Evolutionary conservation across 2,329 filamentous ascomycete species (phyloP).

Genomic region (Claviceps purpurea): DNA sequence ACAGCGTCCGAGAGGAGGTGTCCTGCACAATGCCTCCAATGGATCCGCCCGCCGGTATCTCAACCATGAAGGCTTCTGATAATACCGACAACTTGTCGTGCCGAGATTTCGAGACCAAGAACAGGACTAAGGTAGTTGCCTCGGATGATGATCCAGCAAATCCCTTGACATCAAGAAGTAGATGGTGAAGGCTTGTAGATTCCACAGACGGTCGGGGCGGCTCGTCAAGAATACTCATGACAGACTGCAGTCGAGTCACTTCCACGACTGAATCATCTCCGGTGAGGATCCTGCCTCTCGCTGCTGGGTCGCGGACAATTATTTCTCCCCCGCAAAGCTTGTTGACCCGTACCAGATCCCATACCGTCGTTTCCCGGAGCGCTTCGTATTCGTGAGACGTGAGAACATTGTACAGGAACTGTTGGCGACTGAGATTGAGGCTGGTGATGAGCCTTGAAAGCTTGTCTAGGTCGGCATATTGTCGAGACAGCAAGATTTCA

Average conservation of each 20-base stretch:
- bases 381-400: slow-evolving; percentile 71
- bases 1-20: slow-evolving; percentile 67
- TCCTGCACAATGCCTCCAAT: slow-evolving; percentile 52
- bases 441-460: slow-evolving; percentile 68
- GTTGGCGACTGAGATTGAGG: slow-evolving; percentile 74
- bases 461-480: slow-evolving; percentile 69
- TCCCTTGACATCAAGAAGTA: slow-evolving; percentile 72
- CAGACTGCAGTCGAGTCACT: slow-evolving; percentile 78
- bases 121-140: slow-evolving; percentile 61
- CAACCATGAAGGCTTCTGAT: slow-evolving; percentile 72
- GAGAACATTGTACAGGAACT: slow-evolving; percentile 87
- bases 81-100: slow-evolving; percentile 51
- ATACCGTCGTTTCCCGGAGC: slow-evolving; percentile 80
- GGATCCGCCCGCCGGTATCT: slow-evolving; percentile 61
- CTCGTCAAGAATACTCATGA: slow-evolving; percentile 87
- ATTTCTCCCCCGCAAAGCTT: slow-evolving; percentile 89
- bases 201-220: slow-evolving; percentile 57
- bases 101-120: slow-evolving; percentile 59
- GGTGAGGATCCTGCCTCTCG: slow-evolving; percentile 74
- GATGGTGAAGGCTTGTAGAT: slow-evolving; percentile 61
- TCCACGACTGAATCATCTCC: slow-evolving; percentile 89
- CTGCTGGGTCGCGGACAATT: slow-evolving; percentile 79
- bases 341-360: slow-evolving; percentile 89
- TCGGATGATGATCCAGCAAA: slow-evolving; percentile 67
- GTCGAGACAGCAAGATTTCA: slow-evolving; percentile 69